Evolutionary conservation across 768 basidiomycete species (phyloP).

Genomic region (Russula sp.): DNA sequence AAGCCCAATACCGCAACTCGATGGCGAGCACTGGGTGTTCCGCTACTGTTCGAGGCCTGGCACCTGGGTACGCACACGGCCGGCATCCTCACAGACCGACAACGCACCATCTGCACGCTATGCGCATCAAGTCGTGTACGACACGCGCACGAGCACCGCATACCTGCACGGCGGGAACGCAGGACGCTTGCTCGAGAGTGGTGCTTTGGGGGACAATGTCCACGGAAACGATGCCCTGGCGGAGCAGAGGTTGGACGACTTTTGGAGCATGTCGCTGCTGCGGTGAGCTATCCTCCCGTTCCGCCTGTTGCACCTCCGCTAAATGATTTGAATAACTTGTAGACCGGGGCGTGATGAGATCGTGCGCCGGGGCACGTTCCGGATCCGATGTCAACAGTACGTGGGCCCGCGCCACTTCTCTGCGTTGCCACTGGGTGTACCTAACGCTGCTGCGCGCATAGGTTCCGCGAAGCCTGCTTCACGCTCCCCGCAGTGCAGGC

Average conservation of each 20-base stretch:
- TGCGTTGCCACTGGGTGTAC: background rate
- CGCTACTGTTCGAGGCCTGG: slow-evolving; percentile 55
- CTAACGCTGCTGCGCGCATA: slow-evolving; percentile 28
- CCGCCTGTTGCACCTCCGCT: background rate
- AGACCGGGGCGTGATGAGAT: slow-evolving; percentile 63
- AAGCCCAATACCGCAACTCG: slow-evolving; percentile 37
- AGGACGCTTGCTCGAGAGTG: slow-evolving; percentile 35
- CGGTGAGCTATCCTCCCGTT: slow-evolving; percentile 38
- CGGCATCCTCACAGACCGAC: background rate
- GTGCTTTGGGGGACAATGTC: slow-evolving; percentile 18
- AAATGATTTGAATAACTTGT: background rate
- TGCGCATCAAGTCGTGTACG: slow-evolving; percentile 76
- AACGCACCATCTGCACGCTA: slow-evolving; percentile 52
- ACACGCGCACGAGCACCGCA: slow-evolving; percentile 46
- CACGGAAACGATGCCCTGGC: slow-evolving; percentile 16
- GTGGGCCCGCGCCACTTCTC: slow-evolving; percentile 24
- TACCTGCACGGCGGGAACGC: slow-evolving; percentile 79
- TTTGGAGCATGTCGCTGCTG: slow-evolving; percentile 69
- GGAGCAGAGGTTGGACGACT: slow-evolving; percentile 53
- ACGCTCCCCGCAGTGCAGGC: slow-evolving; percentile 56
- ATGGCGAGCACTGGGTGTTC: slow-evolving; percentile 63
- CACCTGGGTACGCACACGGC: slow-evolving; percentile 44
- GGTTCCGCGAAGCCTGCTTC: slow-evolving; percentile 81
- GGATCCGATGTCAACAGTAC: slow-evolving; percentile 68
- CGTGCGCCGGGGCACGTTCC: slow-evolving; percentile 56